Conservation (phyloP, 1,284 basidiomycete genomes). For the Tilletiopsis washingtonensis region DNA sequence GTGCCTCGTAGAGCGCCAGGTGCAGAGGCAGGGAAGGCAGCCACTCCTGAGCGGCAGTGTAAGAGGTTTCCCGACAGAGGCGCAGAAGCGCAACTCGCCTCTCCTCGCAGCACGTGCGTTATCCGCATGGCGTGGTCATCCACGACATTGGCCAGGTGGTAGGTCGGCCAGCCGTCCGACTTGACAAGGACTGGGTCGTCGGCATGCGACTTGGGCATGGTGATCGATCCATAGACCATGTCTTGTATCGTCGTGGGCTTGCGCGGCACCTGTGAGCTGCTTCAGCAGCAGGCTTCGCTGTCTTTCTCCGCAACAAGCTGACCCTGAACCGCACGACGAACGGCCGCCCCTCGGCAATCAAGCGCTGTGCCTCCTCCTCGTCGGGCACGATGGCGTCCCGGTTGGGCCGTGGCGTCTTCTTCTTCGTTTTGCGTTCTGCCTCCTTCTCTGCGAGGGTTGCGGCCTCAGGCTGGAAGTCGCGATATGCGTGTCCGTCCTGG, state of each 20-base stretch:
- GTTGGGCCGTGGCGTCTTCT: neutral
- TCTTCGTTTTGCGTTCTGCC: neutral
- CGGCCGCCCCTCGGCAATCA: constrained; percentile 66
- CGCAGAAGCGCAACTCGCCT: constrained; percentile 49
- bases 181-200: constrained; percentile 92
- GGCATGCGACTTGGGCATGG: constrained; percentile 53
- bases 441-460: neutral
- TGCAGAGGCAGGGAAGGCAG: constrained; percentile 88
- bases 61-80: neutral
- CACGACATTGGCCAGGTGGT: constrained; percentile 89
- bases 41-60: constrained; percentile 63
- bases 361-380: constrained; percentile 70
- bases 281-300: constrained; percentile 1
- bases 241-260: constrained; percentile 50
- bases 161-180: constrained; percentile 86
- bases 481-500: constrained; percentile 82
- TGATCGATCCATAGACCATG: constrained; percentile 66
- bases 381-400: constrained; percentile 63
- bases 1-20: constrained; percentile 73
- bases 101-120: constrained; percentile 87
- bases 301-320: constrained; percentile 37
- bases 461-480: constrained; percentile 94
- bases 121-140: constrained; percentile 95
- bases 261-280: neutral
- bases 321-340: constrained; percentile 81